phyloP scores from a whole-genome alignment of 768 basidiomycete species.

The Megacollybia marginata region DNA sequence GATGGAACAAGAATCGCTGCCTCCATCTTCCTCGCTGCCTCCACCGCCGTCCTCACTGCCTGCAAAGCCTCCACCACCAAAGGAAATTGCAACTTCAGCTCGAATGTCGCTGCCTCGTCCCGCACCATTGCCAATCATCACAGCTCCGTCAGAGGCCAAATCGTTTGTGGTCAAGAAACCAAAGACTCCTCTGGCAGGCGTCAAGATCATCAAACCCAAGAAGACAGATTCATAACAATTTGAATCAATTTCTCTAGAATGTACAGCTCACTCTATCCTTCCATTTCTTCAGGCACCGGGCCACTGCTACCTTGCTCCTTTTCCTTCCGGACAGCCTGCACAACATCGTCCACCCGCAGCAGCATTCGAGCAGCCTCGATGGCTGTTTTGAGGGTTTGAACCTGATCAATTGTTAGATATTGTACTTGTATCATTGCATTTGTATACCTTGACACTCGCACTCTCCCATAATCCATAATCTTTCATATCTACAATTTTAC shows the following conservation, averaged over 20 bases:
- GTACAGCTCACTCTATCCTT: too few relatives aligned
- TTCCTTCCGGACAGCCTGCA: constrained; percentile 80
- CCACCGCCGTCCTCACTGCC: constrained; percentile 6
- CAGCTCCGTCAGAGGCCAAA: background rate
- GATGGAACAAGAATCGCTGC: constrained; percentile 37
- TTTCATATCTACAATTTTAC: constrained; percentile 96
- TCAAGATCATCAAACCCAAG: constrained; percentile 19
- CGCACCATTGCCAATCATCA: background rate
- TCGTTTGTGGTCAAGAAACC: background rate
- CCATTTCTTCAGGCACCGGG: too few relatives aligned
- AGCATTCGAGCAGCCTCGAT: constrained; percentile 93
- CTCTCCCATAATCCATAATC: constrained; percentile 90
- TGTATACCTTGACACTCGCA: constrained; percentile 81
- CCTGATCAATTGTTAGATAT: constrained; percentile 28
- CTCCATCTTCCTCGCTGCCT: constrained; percentile 3
- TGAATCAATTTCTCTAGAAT: too few relatives aligned
- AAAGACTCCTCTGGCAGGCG: constrained; percentile 10
- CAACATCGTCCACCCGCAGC: constrained; percentile 89
- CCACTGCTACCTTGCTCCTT: constrained; percentile 34
- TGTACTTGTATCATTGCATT: too few relatives aligned
- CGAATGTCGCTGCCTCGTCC: background rate
- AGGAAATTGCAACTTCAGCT: background rate
- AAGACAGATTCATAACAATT: too few relatives aligned
- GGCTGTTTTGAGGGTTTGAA: constrained; percentile 95
- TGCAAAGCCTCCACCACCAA: background rate